Percentiles rank a stretch among this genome's conserved stretches.
Evolutionary conservation across 257 asterid genomes (phyloP).

Genomic region (Solanum stenotomum): DNA sequence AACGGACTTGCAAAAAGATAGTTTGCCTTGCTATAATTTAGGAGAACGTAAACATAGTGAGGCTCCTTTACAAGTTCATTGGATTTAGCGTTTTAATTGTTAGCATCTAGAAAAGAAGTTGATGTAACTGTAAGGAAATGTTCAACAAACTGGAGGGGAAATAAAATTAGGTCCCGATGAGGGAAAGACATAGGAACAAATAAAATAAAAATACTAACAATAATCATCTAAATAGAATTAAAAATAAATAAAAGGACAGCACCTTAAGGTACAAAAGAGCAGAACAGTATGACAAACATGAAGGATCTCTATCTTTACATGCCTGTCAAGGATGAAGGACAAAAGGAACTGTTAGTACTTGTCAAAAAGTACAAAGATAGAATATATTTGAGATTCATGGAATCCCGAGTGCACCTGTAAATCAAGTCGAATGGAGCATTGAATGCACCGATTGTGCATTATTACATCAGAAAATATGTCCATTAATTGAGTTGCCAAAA

Average conservation of each 20-base stretch:
- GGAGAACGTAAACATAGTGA: neutral
- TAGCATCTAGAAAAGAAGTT: neutral
- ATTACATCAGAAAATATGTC: constrained; percentile 34
- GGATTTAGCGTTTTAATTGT: neutral
- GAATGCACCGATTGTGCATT: constrained; percentile 27
- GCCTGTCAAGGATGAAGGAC: constrained; percentile 15
- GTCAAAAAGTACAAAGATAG: neutral
- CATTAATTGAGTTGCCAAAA: constrained; percentile 32
- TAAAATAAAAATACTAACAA: neutral
- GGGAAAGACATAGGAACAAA: neutral
- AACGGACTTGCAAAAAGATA: neutral
- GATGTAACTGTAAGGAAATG: neutral
- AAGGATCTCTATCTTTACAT: constrained; percentile 36
- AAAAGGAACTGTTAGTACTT: neutral
- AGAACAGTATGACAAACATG: constrained; percentile 38
- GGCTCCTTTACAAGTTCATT: neutral
- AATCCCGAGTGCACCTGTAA: constrained; percentile 13
- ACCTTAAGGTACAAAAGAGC: constrained; percentile 41
- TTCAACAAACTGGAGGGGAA: neutral
- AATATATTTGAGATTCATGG: neutral
- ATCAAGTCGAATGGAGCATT: constrained; percentile 36
- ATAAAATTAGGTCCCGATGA: neutral
- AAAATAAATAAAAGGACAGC: neutral
- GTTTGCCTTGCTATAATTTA: neutral
- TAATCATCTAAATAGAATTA: neutral